phyloP scores from a whole-genome alignment of 2,329 filamentous ascomycete species.

The Mycosphaerella arachidis region DNA sequence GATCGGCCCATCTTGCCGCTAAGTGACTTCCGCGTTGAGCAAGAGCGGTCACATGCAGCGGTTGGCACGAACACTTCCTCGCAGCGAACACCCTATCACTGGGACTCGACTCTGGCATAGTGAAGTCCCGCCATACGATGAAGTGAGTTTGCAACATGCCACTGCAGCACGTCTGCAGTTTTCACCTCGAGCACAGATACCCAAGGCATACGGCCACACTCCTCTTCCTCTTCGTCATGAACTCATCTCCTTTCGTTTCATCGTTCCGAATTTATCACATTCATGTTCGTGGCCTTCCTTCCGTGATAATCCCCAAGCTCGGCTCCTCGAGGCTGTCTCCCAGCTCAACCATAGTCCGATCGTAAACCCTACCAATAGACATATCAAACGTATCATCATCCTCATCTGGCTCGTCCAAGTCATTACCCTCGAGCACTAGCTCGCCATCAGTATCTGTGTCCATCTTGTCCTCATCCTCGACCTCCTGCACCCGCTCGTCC shows the following conservation, averaged over 20 bases:
- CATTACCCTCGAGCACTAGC: conserved; percentile 29
- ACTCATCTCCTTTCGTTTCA: neutral
- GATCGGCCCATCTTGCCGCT: neutral
- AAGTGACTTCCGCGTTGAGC: neutral
- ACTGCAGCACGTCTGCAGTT: too few relatives aligned
- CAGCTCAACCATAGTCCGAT: conserved; percentile 70
- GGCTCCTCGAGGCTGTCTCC: conserved; percentile 59
- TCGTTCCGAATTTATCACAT: neutral
- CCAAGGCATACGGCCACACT: too few relatives aligned
- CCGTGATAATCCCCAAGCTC: conserved; percentile 46
- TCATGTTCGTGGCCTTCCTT: conserved; percentile 22
- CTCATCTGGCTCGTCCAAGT: conserved; percentile 21
- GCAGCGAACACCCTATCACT: too few relatives aligned
- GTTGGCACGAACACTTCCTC: neutral
- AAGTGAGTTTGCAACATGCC: too few relatives aligned
- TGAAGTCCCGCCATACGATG: too few relatives aligned
- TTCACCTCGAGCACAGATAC: neutral
- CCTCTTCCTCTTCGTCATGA: too few relatives aligned
- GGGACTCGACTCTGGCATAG: too few relatives aligned
- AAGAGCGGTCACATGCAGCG: neutral
- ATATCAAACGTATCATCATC: conserved; percentile 52
- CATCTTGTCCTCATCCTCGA: conserved; percentile 32
- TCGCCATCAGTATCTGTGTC: conserved; percentile 46
- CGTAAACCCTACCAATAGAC: conserved; percentile 72
- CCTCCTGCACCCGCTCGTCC: conserved; percentile 26